Conservation (phyloP, 768 basidiomycete species). For the Mycena alexandri region DNA sequence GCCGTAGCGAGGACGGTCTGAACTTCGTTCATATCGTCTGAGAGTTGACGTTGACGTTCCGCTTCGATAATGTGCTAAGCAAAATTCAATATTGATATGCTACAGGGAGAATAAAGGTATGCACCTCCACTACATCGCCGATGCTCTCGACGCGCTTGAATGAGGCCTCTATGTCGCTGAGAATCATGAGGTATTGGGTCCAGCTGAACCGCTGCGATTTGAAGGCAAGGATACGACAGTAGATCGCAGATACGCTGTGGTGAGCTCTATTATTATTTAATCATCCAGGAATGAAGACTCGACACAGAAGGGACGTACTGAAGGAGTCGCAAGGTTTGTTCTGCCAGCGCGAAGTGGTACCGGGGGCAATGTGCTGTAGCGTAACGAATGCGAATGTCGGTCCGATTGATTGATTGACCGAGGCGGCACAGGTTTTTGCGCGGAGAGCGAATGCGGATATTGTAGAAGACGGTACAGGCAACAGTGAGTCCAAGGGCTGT, state of each 20-base stretch:
- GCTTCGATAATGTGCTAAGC: conserved; percentile 7
- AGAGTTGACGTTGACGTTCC: conserved; percentile 2
- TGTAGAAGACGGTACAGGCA: not conserved
- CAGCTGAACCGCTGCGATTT: not conserved
- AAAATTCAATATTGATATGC: not conserved
- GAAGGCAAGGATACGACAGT: not conserved
- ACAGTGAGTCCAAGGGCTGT: not conserved
- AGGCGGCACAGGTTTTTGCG: not conserved
- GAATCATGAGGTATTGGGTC: not conserved
- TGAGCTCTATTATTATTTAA: not conserved
- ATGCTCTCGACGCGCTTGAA: not conserved
- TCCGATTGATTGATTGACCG: no score
- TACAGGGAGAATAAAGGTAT: no score
- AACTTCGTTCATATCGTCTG: not conserved
- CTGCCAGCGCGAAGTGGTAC: no score
- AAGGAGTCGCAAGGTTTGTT: no score
- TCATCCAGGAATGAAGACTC: no score
- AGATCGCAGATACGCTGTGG: not conserved
- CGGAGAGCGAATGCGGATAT: not conserved
- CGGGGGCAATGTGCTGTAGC: no score
- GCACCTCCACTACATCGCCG: not conserved
- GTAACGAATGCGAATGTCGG: no score
- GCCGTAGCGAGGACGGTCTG: not conserved
- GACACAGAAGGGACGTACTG: not conserved
- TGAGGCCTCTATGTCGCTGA: not conserved